Base-by-base conservation (phyloP, 371 early-diverging fungal species). In the Mucor velutinosus region DNA sequence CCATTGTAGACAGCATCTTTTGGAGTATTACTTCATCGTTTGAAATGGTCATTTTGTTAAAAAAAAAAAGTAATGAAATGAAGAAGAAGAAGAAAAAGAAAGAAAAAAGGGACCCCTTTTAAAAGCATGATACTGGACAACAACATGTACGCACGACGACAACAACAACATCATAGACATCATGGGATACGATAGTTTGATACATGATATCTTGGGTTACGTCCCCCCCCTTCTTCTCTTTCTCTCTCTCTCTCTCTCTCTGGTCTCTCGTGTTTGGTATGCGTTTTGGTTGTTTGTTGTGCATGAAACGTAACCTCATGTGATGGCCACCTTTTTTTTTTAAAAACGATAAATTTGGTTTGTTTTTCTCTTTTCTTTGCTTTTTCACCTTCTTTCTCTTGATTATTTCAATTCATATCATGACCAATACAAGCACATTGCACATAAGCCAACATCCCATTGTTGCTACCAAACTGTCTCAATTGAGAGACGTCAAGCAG, bases 401-500 rank as follows among this genome's bases (percentile, higher is more conserved):
- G 41, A 14, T 14, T 14, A 37, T 37, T 37, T 37, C 37, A 37
- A 60, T 51, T 45, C 25, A 30, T 33, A 73, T 64, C 53, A 66
- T 66, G 67, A 66, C 67, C 39, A 21, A 37, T 2, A 66, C 67
- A 21, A 14, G 58, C 1, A 65, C 35, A 43, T 30, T 88, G 12
- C 64, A 76, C 55, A 71, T 84, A 51, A 83, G 87, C 66, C 60
- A 64, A 47, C 93, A 94, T 70, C 94, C 94, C 43, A 76, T 94
- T 14, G 75, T 92, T 5, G 85, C 86, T 45, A 82, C 85, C 64
- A 93, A 93, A 73, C 66, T 94, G 17, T 85, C 91, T 23, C 80
- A 86, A 58, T 86, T 95, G 29, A 86, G 95, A 45, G 87, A 90
- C 61, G 71, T 69, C 21, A 67, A 77, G 8, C 85, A 83, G 30